Evolutionary conservation across 345 rosid species (phyloP), one percentile per base, ranked within the genome.

Genomic region (Camelina hispida): DNA sequence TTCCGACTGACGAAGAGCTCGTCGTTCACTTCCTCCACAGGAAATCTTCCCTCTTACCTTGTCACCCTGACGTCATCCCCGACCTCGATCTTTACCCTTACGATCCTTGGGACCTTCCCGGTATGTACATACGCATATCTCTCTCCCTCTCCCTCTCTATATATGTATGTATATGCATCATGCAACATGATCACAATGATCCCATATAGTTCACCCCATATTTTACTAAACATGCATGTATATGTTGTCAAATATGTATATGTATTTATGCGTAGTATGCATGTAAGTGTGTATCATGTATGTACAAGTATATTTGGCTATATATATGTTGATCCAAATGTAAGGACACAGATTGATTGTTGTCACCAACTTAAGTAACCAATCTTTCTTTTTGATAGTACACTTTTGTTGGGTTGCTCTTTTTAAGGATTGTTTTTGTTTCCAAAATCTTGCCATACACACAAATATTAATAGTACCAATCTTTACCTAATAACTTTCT

Each of bases 91-190:
- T 95, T 48, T 87, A 82, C 75, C 89, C 89, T 12, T 90, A 87
- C 46, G 93, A 95, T 83, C 99, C 99, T 11, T 95, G 99, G 99
- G 91, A 95, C 60, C 97, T 94, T 15, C 81, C 91, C 55, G 98
- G 98, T 90, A 82, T 38, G 7, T 53, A 56, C 57, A 55, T 50
- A 22, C 43, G 38, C 25, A 63, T 23, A 35, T 52, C 5, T 59
- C 32, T 58, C 38, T 46, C 16, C 54, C 3, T 40, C 14, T 40
- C 43, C 42, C 3, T 35, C 11, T 51, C 10, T 9, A 35, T 35
- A 9, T 40, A 25, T 57, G 2, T 57, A 7, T 44, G 10, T 47
- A 16, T 28, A 42, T 17, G 56, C 47, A 57, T 74, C 67, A 37
- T 74, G 66, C 59, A 57, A 57, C 47, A 66, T 28, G 37, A 23